Conservation (phyloP, 1,139 yeast species). For the Suhomyces bolitotheri region DNA sequence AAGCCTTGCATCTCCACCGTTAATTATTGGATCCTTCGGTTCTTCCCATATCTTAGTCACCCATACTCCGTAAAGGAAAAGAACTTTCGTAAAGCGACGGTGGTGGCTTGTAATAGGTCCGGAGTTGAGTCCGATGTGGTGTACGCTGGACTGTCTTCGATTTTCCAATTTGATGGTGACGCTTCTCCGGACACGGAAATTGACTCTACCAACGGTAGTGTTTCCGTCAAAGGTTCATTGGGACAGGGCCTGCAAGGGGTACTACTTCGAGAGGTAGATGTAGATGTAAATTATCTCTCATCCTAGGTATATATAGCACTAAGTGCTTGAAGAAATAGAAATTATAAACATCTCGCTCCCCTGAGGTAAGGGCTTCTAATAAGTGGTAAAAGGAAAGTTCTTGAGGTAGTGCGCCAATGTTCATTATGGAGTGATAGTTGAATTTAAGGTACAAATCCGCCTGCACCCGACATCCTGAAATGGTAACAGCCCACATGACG, state of each 20-base stretch:
- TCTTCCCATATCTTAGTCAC: conserved; percentile 61
- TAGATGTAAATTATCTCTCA: conserved; percentile 22
- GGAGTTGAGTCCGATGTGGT: conserved; percentile 72
- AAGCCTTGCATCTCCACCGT: conserved; percentile 31
- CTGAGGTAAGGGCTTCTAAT: no score
- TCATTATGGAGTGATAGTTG: no score
- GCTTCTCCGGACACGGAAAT: conserved; percentile 22
- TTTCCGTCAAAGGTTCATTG: conserved; percentile 53
- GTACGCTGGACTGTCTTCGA: conserved; percentile 72
- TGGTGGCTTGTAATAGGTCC: conserved; percentile 64
- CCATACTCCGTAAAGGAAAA: conserved; percentile 30
- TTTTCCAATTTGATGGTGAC: conserved; percentile 50
- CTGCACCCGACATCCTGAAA: no score
- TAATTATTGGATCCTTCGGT: conserved; percentile 70
- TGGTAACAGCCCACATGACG: no score
- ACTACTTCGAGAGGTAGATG: conserved; percentile 55
- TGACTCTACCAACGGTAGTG: conserved; percentile 46
- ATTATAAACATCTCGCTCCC: no score
- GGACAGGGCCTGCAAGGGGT: conserved; percentile 67
- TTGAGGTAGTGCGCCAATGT: no score
- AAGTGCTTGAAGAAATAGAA: not conserved
- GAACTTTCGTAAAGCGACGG: conserved; percentile 30
- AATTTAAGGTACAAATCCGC: no score
- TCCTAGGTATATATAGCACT: not conserved
- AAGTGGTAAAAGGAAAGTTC: no score